Conservation (phyloP, 208 protist genomes). For the Leishmania major region DNA sequence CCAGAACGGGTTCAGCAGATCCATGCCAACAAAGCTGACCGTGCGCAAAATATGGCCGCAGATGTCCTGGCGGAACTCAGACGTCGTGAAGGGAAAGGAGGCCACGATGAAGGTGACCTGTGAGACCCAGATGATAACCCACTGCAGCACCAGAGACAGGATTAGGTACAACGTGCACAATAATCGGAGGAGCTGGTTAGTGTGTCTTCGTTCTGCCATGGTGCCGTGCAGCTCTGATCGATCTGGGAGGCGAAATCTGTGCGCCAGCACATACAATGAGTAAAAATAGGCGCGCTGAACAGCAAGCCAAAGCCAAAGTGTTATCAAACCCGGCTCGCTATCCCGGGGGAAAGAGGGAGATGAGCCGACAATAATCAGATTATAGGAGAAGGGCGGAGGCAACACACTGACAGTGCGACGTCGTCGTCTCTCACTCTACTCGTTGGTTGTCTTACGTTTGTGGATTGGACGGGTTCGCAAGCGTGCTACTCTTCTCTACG, state of each 20-base stretch:
- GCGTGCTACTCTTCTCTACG: neutral
- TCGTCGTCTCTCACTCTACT: neutral
- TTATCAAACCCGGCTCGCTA: neutral
- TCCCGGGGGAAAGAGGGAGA: neutral
- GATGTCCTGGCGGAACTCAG: conserved; percentile 59
- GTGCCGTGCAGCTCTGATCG: neutral
- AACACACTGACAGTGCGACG: neutral
- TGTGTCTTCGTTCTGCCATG: conserved; percentile 10
- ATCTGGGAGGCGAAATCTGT: neutral
- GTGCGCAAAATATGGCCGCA: conserved; percentile 82
- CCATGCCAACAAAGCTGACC: conserved; percentile 58
- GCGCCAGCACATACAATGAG: neutral
- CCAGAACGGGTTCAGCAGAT: conserved; percentile 86
- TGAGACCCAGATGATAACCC: conserved; percentile 66
- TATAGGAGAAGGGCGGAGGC: neutral
- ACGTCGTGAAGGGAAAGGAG: conserved; percentile 66
- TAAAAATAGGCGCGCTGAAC: neutral
- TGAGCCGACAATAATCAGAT: neutral
- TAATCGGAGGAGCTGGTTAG: conserved; percentile 39
- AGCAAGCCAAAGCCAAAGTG: neutral
- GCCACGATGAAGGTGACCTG: conserved; percentile 67
- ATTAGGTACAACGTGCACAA: conserved; percentile 65
- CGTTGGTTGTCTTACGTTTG: neutral
- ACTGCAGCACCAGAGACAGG: conserved; percentile 47
- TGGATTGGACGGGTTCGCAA: neutral